These are phyloP conservation scores for Dryas octopetala DNA, from an alignment of 306 rosid genomes.

Conservation along the genomic window DNA sequence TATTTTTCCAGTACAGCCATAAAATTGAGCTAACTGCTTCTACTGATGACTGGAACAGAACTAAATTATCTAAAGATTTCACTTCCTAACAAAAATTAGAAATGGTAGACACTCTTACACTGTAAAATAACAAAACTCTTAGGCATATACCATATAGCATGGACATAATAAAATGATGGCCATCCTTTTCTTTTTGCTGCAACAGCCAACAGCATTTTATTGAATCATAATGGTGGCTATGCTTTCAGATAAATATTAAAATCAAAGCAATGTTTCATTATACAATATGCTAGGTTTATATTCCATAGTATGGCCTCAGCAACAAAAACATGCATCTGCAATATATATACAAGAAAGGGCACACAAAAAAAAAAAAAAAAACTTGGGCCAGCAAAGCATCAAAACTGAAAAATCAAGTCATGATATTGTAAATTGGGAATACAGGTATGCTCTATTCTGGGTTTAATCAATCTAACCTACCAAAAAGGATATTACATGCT, in stretches of 20 bases:
- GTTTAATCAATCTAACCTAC: conserved; percentile 34
- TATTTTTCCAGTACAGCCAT: not conserved
- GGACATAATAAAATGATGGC: too few species aligned
- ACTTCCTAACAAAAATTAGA: not conserved
- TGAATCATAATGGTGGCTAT: not conserved
- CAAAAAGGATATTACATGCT: conserved; percentile 31
- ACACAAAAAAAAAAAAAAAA: not conserved
- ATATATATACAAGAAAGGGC: not conserved
- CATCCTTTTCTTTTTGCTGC: too few species aligned
- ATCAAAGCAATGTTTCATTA: not conserved
- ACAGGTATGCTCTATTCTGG: conserved; percentile 16
- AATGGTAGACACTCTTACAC: not conserved
- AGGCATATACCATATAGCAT: too few species aligned
- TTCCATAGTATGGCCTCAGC: conserved; percentile 6
- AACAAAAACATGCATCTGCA: not conserved
- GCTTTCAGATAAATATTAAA: not conserved
- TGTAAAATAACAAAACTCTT: not conserved
- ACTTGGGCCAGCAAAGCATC: conserved; percentile 5
- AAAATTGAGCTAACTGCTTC: not conserved
- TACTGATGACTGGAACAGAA: not conserved
- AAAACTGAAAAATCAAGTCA: conserved; percentile 8
- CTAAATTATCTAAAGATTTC: not conserved
- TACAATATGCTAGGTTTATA: not conserved
- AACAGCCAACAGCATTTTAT: too few species aligned
- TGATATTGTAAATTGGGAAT: conserved; percentile 19